phyloP scores from a whole-genome alignment of 331 rosid genomes.

The Quercus tomentella region DNA sequence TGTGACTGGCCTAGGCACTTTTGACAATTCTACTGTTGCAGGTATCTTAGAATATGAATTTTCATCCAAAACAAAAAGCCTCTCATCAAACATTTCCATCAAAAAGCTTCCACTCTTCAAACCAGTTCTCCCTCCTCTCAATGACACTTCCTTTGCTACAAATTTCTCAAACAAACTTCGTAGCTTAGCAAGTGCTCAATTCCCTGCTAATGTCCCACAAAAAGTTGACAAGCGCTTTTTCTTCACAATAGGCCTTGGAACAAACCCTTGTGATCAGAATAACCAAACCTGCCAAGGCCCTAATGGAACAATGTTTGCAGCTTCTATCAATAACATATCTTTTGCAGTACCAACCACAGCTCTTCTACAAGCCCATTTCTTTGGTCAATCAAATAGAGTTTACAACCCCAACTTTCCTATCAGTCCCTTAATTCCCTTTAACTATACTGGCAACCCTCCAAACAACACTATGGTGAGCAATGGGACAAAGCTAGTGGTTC shows the following conservation, averaged over 20 bases:
- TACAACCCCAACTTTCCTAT: slow-evolving; percentile 21
- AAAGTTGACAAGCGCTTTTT: slow-evolving; percentile 26
- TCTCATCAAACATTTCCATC: neutral
- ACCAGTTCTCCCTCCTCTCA: slow-evolving; percentile 26
- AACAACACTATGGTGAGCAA: slow-evolving; percentile 42
- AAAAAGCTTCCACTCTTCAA: slow-evolving; percentile 25
- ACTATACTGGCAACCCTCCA: slow-evolving; percentile 33
- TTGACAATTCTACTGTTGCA: slow-evolving; percentile 37
- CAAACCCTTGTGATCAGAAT: slow-evolving; percentile 22
- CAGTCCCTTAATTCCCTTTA: slow-evolving; percentile 27
- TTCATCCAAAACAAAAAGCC: slow-evolving; percentile 5
- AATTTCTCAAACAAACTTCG: slow-evolving; percentile 20
- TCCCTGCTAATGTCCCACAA: slow-evolving; percentile 31
- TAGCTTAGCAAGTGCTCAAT: slow-evolving; percentile 27
- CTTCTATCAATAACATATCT: slow-evolving; percentile 38
- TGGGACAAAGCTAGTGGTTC: slow-evolving; percentile 43
- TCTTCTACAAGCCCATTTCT: slow-evolving; percentile 38
- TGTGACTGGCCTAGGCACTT: slow-evolving; percentile 32
- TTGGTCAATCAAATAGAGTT: slow-evolving; percentile 25
- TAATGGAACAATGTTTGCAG: slow-evolving; percentile 35
- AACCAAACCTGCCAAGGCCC: slow-evolving; percentile 40
- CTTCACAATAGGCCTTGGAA: slow-evolving; percentile 38
- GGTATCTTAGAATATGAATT: slow-evolving; percentile 24
- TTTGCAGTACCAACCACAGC: slow-evolving; percentile 29
- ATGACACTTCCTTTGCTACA: slow-evolving; percentile 36